Percentiles rank a stretch among this genome's conserved stretches.
phyloP scores from a whole-genome alignment of 306 rosid genomes.

The Medicago ruthenica region DNA sequence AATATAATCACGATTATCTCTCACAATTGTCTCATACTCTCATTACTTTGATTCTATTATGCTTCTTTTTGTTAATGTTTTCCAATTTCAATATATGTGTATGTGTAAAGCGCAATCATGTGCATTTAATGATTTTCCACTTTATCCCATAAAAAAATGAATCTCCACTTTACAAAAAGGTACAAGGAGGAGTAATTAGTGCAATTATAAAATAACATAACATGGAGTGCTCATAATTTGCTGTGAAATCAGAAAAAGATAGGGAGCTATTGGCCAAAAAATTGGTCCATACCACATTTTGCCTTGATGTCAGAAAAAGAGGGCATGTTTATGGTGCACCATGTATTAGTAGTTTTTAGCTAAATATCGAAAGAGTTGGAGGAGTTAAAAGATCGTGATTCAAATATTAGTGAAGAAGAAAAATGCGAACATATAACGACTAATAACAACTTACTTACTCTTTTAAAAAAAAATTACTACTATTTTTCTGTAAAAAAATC shows the following conservation, averaged over 20 bases:
- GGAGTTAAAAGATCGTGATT: too few species aligned
- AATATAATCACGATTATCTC: constrained; percentile 11
- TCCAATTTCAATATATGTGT: constrained; percentile 9
- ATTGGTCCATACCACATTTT: constrained; percentile 37
- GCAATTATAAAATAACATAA: constrained; percentile 31
- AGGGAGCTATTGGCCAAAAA: constrained; percentile 9
- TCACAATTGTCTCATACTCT: constrained; percentile 24
- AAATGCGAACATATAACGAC: too few species aligned
- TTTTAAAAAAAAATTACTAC: too few species aligned
- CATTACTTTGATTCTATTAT: constrained; percentile 28
- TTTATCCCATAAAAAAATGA: constrained; percentile 13
- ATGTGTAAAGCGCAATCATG: constrained; percentile 40
- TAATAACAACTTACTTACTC: too few species aligned
- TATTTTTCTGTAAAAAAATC: too few species aligned
- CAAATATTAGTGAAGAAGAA: too few species aligned
- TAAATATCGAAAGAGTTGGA: too few species aligned
- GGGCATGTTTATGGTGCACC: too few species aligned
- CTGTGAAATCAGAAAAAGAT: constrained; percentile 50
- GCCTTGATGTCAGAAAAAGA: background rate
- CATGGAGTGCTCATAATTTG: constrained; percentile 24
- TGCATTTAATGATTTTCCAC: constrained; percentile 35
- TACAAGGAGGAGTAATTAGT: constrained; percentile 29
- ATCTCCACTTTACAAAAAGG: constrained; percentile 44
- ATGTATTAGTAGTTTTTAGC: too few species aligned
- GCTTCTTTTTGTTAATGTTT: constrained; percentile 9